Conservation (phyloP, 1,284 basidiomycete genomes). For the Tetrapyrgos nigripes region DNA sequence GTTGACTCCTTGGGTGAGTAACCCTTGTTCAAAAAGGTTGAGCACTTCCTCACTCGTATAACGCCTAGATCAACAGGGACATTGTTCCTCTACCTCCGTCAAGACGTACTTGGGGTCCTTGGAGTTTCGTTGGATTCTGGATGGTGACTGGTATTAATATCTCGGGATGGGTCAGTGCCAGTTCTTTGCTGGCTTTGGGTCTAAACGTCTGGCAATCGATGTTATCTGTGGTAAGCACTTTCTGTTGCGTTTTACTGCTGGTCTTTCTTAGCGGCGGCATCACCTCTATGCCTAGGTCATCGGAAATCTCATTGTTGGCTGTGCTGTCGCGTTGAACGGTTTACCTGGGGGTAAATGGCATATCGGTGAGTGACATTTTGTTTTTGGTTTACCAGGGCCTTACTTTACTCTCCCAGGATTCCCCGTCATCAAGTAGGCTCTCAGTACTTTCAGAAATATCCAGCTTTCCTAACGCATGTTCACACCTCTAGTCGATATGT, state of each 20-base stretch:
- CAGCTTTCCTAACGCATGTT: neutral
- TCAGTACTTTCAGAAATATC: neutral
- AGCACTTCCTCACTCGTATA: neutral
- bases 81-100: slow-evolving; percentile 2
- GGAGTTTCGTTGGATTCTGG: slow-evolving; percentile 6
- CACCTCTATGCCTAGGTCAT: neutral
- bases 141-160: slow-evolving; percentile 2
- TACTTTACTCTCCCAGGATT: neutral
- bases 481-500: neutral
- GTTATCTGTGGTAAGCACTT: neutral
- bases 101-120: neutral
- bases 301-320: neutral
- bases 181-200: slow-evolving; percentile 1
- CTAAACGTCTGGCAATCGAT: slow-evolving; percentile 3
- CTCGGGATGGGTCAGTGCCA: neutral
- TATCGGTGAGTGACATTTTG: neutral
- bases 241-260: neutral
- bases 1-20: neutral
- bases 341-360: slow-evolving; percentile 7
- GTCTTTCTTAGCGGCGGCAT: neutral
- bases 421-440: neutral
- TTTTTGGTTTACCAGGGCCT: no score
- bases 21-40: no score
- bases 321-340: neutral
- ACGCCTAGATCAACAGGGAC: neutral